Percentiles rank a stretch among this genome's conserved stretches.
These are phyloP conservation scores for Colletotrichum liriopes DNA, from an alignment of 2,329 filamentous ascomycete genomes.

Conservation along the genomic window DNA sequence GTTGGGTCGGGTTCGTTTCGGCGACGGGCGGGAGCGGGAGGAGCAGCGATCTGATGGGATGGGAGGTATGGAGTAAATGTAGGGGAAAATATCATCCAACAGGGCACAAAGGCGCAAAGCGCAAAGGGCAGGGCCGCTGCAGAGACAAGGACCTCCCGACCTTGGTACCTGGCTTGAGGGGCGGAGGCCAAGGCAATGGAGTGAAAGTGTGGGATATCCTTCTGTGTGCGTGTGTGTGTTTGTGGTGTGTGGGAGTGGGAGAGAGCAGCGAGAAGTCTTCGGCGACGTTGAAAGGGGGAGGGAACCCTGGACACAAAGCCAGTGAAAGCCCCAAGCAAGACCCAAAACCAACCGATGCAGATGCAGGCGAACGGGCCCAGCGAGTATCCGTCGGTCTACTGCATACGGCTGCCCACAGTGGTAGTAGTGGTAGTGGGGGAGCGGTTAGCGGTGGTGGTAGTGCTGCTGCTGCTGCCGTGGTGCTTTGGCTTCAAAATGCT, in stretches of 20 bases:
- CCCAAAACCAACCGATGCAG: conserved; percentile 21
- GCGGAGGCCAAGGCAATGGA: background rate
- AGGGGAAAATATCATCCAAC: conserved; percentile 5
- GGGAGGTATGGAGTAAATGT: conserved; percentile 33
- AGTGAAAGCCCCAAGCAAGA: conserved; percentile 13
- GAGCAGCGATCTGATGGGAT: conserved; percentile 42
- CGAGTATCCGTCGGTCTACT: conserved; percentile 16
- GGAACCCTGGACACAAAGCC: conserved; percentile 29
- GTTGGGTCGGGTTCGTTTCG: conserved; percentile 40
- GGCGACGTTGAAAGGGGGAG: conserved; percentile 32
- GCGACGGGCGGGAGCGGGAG: conserved; percentile 43
- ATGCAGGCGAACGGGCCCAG: conserved; percentile 11
- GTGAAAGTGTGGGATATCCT: background rate
- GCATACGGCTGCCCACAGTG: background rate
- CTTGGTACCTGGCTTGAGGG: conserved; percentile 7
- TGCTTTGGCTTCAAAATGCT: background rate
- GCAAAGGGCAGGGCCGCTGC: conserved; percentile 5
- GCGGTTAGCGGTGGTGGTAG: background rate
- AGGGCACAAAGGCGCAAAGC: conserved; percentile 12
- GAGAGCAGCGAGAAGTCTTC: conserved; percentile 1
- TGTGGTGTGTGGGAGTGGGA: background rate
- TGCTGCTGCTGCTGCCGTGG: background rate
- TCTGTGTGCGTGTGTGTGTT: background rate
- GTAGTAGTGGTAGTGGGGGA: background rate
- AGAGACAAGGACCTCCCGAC: conserved; percentile 14